Percentiles rank a stretch among this genome's conserved stretches.
Evolutionary conservation across 257 asterid genomes (phyloP).

Genomic region (Nicotiana tabacum): DNA sequence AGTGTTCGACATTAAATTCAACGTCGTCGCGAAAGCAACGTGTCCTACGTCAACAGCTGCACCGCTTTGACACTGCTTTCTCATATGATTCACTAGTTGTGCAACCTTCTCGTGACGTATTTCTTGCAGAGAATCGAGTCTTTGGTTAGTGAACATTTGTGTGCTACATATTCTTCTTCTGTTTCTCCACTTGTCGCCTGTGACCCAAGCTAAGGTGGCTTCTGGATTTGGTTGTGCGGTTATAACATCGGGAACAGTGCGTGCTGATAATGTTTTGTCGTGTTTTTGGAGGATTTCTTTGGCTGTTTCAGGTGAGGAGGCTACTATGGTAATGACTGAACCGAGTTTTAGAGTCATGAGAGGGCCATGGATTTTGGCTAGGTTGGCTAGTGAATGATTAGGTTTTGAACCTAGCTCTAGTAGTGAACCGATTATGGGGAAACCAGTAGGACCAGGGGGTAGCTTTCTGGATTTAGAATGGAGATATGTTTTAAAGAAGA

Average conservation of each 20-base stretch:
- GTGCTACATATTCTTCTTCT: conserved; percentile 27
- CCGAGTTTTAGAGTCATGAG: conserved; percentile 34
- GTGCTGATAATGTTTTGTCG: conserved; percentile 20
- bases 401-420: neutral
- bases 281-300: conserved; percentile 26
- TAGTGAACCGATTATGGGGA: conserved; percentile 15
- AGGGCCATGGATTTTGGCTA: conserved; percentile 29
- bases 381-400: conserved; percentile 13
- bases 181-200: conserved; percentile 27
- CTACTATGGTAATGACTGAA: conserved; percentile 14
- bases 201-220: conserved; percentile 20
- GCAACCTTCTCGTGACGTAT: conserved; percentile 22
- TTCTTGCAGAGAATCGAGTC: conserved; percentile 18
- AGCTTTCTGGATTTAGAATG: neutral
- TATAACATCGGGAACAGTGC: conserved; percentile 14
- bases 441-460: conserved; percentile 18
- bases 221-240: conserved; percentile 21
- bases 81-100: conserved; percentile 16
- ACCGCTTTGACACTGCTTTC: conserved; percentile 5
- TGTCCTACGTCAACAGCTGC: conserved; percentile 25
- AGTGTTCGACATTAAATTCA: conserved; percentile 33
- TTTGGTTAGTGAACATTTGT: conserved; percentile 23
- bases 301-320: conserved; percentile 28
- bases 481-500: neutral
- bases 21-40: conserved; percentile 29